A percentile compares a stretch with the other conserved stretches of the same genome.
phyloP scores from a whole-genome alignment of 2,329 filamentous ascomycete genomes.

The Calonectria hawksworthii region DNA sequence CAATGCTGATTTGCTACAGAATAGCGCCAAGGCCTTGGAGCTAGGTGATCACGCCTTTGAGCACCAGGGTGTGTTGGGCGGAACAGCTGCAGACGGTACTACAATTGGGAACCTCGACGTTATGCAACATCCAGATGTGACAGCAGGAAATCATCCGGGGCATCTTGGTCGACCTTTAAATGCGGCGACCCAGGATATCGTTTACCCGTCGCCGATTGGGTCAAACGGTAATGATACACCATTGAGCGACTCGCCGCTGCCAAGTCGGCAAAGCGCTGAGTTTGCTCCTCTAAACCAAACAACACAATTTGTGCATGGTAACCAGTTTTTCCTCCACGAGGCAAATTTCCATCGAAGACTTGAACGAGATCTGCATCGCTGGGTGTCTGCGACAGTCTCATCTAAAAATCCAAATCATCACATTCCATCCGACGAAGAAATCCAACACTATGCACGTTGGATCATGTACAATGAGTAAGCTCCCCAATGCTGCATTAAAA shows the following conservation, averaged over 20 bases:
- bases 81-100: background rate
- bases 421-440: constrained; percentile 42
- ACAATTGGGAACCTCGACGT: background rate
- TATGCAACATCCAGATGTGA: background rate
- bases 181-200: background rate
- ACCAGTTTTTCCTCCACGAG: constrained; percentile 39
- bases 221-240: background rate
- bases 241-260: background rate
- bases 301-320: background rate
- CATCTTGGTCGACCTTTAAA: background rate
- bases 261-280: background rate
- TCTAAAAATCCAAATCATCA: constrained; percentile 41
- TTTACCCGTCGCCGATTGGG: background rate
- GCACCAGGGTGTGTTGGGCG: background rate
- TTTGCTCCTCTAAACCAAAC: background rate
- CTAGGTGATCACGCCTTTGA: background rate
- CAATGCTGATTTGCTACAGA: background rate
- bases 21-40: background rate
- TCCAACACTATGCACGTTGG: constrained; percentile 46
- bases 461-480: constrained; percentile 44
- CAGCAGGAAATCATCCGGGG: background rate
- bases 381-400: constrained; percentile 44
- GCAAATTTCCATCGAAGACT: constrained; percentile 44
- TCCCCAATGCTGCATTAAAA: background rate
- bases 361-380: constrained; percentile 38